Evolutionary conservation across 768 basidiomycete genomes (phyloP).

Genomic region (Lactarius tabidus): DNA sequence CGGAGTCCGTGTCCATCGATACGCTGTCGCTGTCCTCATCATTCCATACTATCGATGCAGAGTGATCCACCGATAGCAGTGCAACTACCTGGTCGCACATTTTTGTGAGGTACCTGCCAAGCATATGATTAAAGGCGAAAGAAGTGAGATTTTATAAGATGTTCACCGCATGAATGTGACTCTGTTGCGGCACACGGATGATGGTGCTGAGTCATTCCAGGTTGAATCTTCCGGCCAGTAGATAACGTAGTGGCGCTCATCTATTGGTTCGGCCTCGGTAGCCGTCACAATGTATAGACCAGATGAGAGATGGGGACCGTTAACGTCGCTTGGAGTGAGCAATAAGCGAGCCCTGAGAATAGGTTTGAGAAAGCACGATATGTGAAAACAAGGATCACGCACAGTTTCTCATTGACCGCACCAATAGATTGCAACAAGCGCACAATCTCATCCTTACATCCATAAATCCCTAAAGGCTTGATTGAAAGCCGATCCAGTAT

Average conservation of each 20-base stretch:
- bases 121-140: neutral
- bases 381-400: constrained; percentile 25
- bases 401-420: constrained; percentile 40
- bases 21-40: constrained; percentile 30
- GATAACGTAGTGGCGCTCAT: constrained; percentile 38
- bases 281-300: constrained; percentile 45
- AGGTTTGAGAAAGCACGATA: neutral
- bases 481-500: constrained; percentile 43
- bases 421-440: constrained; percentile 38
- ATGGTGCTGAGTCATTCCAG: constrained; percentile 48
- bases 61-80: constrained; percentile 47
- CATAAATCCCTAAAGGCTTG: constrained; percentile 54
- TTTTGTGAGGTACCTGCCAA: neutral
- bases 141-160: neutral
- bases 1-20: constrained; percentile 37
- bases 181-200: constrained; percentile 47
- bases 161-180: constrained; percentile 57
- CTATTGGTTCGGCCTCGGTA: constrained; percentile 5
- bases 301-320: constrained; percentile 37
- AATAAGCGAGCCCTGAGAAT: constrained; percentile 25
- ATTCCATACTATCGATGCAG: constrained; percentile 42
- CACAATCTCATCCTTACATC: constrained; percentile 47
- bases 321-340: constrained; percentile 8
- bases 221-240: constrained; percentile 36
- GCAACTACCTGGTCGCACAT: constrained; percentile 51